phyloP scores from a whole-genome alignment of 129 eudicot genomes.

The Tagetes patula region DNA sequence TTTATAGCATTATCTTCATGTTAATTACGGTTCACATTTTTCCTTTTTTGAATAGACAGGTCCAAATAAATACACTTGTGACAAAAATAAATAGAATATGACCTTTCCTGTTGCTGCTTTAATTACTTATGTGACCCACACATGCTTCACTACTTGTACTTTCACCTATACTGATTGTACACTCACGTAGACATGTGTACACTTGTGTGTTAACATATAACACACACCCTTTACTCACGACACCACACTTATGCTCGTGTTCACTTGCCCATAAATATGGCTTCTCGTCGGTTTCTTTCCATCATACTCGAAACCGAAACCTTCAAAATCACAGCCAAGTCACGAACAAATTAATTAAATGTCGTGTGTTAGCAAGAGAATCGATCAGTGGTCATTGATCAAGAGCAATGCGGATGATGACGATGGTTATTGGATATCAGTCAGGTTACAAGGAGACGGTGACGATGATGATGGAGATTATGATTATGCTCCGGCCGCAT shows the following conservation, averaged over 20 bases:
- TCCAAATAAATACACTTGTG: neutral
- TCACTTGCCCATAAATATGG: conserved; percentile 21
- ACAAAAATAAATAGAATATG: neutral
- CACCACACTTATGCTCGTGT: conserved; percentile 33
- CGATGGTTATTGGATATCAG: conserved; percentile 8
- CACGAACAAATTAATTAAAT: conserved; percentile 2
- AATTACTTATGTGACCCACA: conserved; percentile 11
- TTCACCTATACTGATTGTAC: conserved; percentile 3
- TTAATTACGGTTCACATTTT: neutral
- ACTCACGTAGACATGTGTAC: neutral
- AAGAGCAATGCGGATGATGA: conserved; percentile 19
- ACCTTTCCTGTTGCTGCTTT: neutral
- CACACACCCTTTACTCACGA: conserved; percentile 16
- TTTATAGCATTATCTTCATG: neutral
- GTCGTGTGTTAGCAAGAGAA: conserved; percentile 23
- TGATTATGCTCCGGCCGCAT: neutral
- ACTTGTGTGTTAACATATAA: conserved; percentile 10
- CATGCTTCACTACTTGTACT: conserved; percentile 7
- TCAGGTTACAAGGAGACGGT: conserved; percentile 24
- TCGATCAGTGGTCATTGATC: conserved; percentile 10
- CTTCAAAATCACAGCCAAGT: neutral
- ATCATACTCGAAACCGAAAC: conserved; percentile 13
- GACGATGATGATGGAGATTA: conserved; percentile 26
- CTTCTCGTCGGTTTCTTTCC: neutral
- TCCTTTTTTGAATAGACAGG: neutral